A percentile compares a stretch with the other conserved stretches of the same genome.
Conservation (phyloP, 345 rosid genomes). For the Eutrema heterophyllum region DNA sequence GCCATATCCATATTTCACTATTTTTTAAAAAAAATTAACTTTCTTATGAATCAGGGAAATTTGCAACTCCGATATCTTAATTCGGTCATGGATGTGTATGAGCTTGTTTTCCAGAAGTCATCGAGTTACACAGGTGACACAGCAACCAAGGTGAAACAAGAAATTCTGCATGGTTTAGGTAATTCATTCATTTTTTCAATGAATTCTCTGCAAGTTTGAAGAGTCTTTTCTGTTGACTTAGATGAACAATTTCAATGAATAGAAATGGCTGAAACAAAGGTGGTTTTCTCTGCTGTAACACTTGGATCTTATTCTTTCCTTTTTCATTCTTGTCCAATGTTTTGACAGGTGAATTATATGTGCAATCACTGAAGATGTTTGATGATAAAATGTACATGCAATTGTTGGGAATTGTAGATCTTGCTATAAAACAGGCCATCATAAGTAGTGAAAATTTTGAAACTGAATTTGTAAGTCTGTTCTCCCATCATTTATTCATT, state of each 20-base stretch:
- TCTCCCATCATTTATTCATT: background rate
- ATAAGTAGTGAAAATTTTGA: conserved; percentile 54
- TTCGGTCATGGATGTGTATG: conserved; percentile 78
- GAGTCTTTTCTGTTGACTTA: background rate
- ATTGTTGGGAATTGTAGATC: conserved; percentile 62
- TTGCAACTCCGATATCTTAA: conserved; percentile 71
- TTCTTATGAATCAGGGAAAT: conserved; percentile 23
- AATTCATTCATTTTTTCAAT: conserved; percentile 30
- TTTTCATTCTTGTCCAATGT: conserved; percentile 8
- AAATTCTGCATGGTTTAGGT: conserved; percentile 88
- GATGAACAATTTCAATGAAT: background rate
- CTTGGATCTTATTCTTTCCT: conserved; percentile 18
- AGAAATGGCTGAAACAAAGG: background rate
- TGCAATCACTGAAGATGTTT: conserved; percentile 82
- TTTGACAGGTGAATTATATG: conserved; percentile 79
- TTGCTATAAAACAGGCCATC: conserved; percentile 59
- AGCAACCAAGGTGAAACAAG: conserved; percentile 80
- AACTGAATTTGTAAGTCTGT: conserved; percentile 65
- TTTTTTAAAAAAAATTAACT: background rate
- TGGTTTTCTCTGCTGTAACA: background rate
- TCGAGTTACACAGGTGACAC: conserved; percentile 52
- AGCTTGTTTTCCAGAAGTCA: conserved; percentile 69
- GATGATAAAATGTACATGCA: conserved; percentile 72
- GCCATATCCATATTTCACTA: background rate
- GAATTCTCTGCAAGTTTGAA: background rate